Base-by-base conservation (phyloP, 129 eudicot genomes). In the Pittosporum tobira region DNA sequence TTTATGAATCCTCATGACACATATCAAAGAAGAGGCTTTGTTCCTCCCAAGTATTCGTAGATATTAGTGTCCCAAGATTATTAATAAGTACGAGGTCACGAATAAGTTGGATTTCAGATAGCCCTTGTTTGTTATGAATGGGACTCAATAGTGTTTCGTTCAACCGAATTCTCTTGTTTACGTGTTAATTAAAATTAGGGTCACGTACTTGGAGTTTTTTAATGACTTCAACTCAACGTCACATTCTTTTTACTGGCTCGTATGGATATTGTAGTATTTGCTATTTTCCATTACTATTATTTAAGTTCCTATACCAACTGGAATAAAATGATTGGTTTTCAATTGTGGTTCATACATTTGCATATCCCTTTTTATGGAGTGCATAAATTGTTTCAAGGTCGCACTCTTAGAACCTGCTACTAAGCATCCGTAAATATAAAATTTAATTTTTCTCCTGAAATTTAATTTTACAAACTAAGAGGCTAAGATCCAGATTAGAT, bases 181-280 rank as follows among this genome's bases (percentile, higher is more conserved):
- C n/a, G n/a, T n/a, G n/a, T n/a, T n/a, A n/a, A n/a, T n/a, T n/a
- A 44, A n/a, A 28, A 48, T 27, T 23, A 57, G 61, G 37, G 24
- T 42, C 34, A 34, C 48, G 55, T 65, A 23, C 36, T 59, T 52
- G 62, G 12, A 34, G 25, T 58, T 1, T 76, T 57, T 59, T 48
- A 25, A 65, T 74, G 95, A 78, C 89, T 89, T 85, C 67, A 71
- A 51, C 95, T 85, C 86, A 46, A 85, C 87, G 94, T 81, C 88
- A 56, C 54, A 69, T 75, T 77, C 67, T 64, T 79, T 75, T 64
- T 18, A 50, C 21, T 52, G 59, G 40, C 62, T 58, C 48, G 27
- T 44, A 34, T 34, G 12, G 9, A 34, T 4, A 34, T 34, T 34
- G 40, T 34, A 5, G 7, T n/a, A 26, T 36, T 34, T 34, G 40